phyloP scores from a whole-genome alignment of 345 rosid species.

The Aquilaria sinensis region DNA sequence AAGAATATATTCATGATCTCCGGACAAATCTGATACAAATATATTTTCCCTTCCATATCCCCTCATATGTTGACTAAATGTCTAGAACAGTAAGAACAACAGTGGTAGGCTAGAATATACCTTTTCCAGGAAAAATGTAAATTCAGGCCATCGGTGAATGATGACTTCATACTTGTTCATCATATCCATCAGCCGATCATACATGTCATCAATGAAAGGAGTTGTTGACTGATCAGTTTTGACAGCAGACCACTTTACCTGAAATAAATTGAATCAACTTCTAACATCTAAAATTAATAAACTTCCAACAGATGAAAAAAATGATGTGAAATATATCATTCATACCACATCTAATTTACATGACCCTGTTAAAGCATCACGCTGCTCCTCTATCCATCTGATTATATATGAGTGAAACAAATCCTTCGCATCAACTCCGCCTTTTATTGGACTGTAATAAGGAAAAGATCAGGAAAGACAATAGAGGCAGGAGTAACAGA shows the following conservation, averaged over 20 bases:
- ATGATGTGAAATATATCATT: background rate
- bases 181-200: constrained; percentile 60
- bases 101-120: constrained; percentile 27
- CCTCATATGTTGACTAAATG: background rate
- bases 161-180: constrained; percentile 71
- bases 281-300: background rate
- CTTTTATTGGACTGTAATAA: constrained; percentile 70
- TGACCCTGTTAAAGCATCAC: constrained; percentile 57
- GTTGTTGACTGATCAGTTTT: constrained; percentile 72
- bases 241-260: constrained; percentile 77
- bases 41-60: no score
- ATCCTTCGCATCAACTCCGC: constrained; percentile 87
- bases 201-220: constrained; percentile 88
- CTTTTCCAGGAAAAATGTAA: constrained; percentile 66
- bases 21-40: no score
- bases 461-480: constrained; percentile 13
- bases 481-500: background rate
- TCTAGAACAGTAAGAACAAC: background rate
- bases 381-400: constrained; percentile 83
- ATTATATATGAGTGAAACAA: constrained; percentile 75
- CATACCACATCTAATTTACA: constrained; percentile 89
- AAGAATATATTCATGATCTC: no score
- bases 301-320: background rate
- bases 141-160: constrained; percentile 88
- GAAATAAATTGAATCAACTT: constrained; percentile 22